Conservation (phyloP, 148 eudicot genomes). For the Fallopia convolvulus region DNA sequence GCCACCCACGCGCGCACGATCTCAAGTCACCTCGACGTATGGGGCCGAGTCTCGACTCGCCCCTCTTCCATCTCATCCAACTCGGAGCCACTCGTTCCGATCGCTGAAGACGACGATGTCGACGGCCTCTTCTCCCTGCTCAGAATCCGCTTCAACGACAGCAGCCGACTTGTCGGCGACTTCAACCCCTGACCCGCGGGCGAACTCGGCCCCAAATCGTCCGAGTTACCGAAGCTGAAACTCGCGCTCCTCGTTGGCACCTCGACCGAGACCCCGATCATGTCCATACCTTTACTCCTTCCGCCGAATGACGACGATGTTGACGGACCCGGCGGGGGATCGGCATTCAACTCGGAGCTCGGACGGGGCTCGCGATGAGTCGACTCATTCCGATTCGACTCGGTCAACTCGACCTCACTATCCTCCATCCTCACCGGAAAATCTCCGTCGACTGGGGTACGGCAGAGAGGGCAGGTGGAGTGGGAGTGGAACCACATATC, state of each 20-base stretch:
- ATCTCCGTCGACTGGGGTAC: constrained; percentile 16
- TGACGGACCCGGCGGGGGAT: neutral
- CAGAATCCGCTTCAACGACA: constrained; percentile 50
- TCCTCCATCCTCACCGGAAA: too few species aligned
- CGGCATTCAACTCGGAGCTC: neutral
- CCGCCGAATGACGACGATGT: constrained; percentile 20
- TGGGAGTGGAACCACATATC: constrained; percentile 42
- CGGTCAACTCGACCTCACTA: neutral
- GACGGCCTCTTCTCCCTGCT: constrained; percentile 40
- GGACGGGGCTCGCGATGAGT: neutral
- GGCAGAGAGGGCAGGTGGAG: constrained; percentile 38
- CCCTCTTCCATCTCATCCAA: constrained; percentile 50
- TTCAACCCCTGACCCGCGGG: constrained; percentile 36
- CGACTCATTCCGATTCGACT: neutral
- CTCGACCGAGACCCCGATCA: constrained; percentile 40
- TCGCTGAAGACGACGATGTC: constrained; percentile 22
- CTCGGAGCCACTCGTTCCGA: constrained; percentile 28
- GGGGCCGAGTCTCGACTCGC: constrained; percentile 22
- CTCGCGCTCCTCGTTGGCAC: constrained; percentile 47
- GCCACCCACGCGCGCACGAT: neutral
- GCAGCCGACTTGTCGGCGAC: constrained; percentile 48
- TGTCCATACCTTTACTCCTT: constrained; percentile 36
- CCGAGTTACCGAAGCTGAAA: constrained; percentile 21
- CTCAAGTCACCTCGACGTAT: constrained; percentile 24
- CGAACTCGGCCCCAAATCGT: constrained; percentile 45